A percentile compares a stretch with the other conserved stretches of the same genome.
Evolutionary conservation across 345 rosid species (phyloP).

Genomic region (Mallotus nudiflorus): DNA sequence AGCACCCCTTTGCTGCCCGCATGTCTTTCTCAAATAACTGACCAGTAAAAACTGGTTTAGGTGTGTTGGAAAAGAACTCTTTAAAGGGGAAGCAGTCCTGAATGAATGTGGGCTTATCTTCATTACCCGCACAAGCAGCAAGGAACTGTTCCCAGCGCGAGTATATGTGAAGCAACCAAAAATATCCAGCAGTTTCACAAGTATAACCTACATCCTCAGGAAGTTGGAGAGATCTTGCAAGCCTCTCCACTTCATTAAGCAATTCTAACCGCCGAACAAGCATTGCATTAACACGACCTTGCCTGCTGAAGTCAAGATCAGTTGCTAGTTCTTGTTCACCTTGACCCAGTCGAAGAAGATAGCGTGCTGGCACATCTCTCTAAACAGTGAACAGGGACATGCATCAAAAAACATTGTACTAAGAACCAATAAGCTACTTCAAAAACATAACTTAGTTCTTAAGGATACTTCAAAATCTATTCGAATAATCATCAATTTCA

Average conservation of each 20-base stretch:
- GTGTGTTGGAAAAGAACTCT: slow-evolving; percentile 81
- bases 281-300: slow-evolving; percentile 98
- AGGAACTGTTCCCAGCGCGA: slow-evolving; percentile 97
- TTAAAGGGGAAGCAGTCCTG: slow-evolving; percentile 87
- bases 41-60: slow-evolving; percentile 78
- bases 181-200: slow-evolving; percentile 98
- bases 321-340: slow-evolving; percentile 99
- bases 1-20: slow-evolving; percentile 94
- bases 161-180: slow-evolving; percentile 97
- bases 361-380: slow-evolving; percentile 99
- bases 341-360: slow-evolving; percentile 99
- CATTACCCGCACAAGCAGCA: slow-evolving; percentile 82
- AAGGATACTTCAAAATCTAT: too few species aligned
- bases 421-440: too few species aligned
- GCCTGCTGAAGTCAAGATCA: slow-evolving; percentile 96
- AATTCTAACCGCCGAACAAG: slow-evolving; percentile 92
- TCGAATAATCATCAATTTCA: background rate
- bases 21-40: slow-evolving; percentile 92
- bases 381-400: slow-evolving; percentile 39
- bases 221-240: slow-evolving; percentile 90
- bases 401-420: slow-evolving; percentile 15
- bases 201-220: slow-evolving; percentile 99
- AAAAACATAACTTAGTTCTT: too few species aligned
- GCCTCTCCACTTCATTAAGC: slow-evolving; percentile 92
- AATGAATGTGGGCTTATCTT: slow-evolving; percentile 70